Percentiles rank a stretch among this genome's conserved stretches.
These are phyloP conservation scores for Gnaphalium uliginosum DNA, from an alignment of 129 eudicot species.

Conservation along the genomic window DNA sequence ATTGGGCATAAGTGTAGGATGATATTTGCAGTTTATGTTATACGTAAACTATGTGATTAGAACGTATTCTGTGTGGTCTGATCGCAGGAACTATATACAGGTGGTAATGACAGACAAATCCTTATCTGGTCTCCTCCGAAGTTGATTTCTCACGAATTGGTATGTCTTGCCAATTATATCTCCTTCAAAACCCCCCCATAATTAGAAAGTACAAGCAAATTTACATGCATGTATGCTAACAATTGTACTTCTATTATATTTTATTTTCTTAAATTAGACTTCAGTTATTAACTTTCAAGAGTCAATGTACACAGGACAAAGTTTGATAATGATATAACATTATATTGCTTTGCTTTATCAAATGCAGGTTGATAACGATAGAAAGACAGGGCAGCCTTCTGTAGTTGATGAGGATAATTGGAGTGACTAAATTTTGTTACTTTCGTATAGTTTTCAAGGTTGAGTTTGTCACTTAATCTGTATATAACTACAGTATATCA, in stretches of 20 bases:
- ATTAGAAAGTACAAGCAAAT: no score
- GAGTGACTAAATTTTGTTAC: slow-evolving; percentile 62
- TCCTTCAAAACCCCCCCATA: background rate
- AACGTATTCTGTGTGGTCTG: background rate
- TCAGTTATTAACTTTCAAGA: background rate
- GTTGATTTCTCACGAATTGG: slow-evolving; percentile 55
- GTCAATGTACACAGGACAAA: background rate
- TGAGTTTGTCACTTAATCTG: slow-evolving; percentile 1
- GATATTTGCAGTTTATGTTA: no score
- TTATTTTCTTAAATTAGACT: background rate
- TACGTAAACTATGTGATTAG: background rate
- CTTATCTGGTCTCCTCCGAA: slow-evolving; percentile 89
- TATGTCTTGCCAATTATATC: slow-evolving; percentile 17
- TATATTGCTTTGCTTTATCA: slow-evolving; percentile 9
- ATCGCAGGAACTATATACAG: slow-evolving; percentile 77
- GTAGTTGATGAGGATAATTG: slow-evolving; percentile 78
- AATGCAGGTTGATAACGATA: slow-evolving; percentile 56
- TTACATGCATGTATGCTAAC: background rate
- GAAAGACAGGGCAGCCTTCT: slow-evolving; percentile 41
- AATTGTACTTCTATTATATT: background rate
- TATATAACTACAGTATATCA: slow-evolving; percentile 4
- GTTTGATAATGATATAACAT: background rate
- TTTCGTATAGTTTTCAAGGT: slow-evolving; percentile 1
- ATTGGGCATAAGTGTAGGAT: no score
- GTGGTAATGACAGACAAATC: slow-evolving; percentile 87